Conservation (phyloP, 2,329 filamentous ascomycete genomes). For the Scedosporium apiospermum region DNA sequence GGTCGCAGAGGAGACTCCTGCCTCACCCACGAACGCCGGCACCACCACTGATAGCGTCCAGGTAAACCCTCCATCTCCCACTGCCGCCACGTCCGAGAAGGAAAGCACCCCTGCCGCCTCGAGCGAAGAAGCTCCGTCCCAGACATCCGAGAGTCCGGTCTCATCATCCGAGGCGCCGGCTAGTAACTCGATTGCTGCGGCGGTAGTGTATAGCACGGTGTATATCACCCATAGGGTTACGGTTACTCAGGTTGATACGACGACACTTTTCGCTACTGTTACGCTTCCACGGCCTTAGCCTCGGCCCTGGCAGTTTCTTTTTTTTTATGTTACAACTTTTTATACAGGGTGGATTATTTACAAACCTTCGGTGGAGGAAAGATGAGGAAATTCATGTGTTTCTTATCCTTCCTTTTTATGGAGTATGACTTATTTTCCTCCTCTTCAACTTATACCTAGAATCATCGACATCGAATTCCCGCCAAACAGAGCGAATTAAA, state of each 20-base stretch:
- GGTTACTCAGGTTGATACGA: neutral
- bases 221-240: neutral
- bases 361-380: no score
- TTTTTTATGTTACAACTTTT: neutral
- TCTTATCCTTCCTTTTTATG: no score
- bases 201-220: neutral
- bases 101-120: neutral
- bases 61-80: neutral
- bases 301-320: neutral
- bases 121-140: neutral
- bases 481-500: no score
- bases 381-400: no score
- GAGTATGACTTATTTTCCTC: no score
- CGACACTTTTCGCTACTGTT: neutral
- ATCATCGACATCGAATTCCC: no score
- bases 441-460: no score
- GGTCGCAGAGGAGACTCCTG: neutral
- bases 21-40: neutral
- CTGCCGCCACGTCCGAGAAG: neutral
- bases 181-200: neutral
- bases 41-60: neutral
- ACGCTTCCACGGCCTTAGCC: neutral
- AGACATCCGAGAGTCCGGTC: neutral
- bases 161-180: neutral
- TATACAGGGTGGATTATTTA: no score